phyloP scores from a whole-genome alignment of 73 alveolate species.

The Paramecium bursaria region DNA sequence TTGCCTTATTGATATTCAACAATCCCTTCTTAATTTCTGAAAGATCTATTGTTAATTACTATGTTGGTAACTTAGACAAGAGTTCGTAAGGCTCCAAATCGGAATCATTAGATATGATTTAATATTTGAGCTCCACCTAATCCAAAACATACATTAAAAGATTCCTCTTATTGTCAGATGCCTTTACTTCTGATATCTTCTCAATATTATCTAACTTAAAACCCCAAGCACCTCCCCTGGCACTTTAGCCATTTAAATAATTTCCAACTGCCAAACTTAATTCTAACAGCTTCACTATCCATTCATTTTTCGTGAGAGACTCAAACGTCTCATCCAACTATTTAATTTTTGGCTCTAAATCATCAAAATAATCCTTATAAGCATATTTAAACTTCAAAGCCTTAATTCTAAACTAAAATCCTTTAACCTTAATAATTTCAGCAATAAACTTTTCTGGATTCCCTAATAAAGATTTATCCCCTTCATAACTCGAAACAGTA shows the following conservation, averaged over 20 bases:
- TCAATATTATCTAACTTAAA: slow-evolving; percentile 76
- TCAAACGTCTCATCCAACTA: slow-evolving; percentile 70
- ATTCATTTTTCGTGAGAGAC: slow-evolving; percentile 58
- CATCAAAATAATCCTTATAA: slow-evolving; percentile 72
- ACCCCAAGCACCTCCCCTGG: slow-evolving; percentile 90
- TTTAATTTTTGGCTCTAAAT: slow-evolving; percentile 72
- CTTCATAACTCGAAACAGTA: slow-evolving; percentile 72
- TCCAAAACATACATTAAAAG: slow-evolving; percentile 74
- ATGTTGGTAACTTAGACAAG: slow-evolving; percentile 60
- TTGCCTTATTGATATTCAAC: slow-evolving; percentile 49
- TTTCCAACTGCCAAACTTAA: slow-evolving; percentile 82
- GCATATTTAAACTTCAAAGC: slow-evolving; percentile 74
- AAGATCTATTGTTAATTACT: slow-evolving; percentile 59
- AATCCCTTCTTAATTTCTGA: slow-evolving; percentile 65
- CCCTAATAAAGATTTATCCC: slow-evolving; percentile 76
- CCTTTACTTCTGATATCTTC: slow-evolving; percentile 79
- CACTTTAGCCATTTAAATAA: slow-evolving; percentile 85
- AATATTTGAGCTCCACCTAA: slow-evolving; percentile 61
- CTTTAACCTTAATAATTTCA: slow-evolving; percentile 73
- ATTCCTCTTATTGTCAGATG: slow-evolving; percentile 81
- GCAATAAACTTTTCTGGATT: slow-evolving; percentile 77
- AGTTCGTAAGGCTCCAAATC: slow-evolving; percentile 71
- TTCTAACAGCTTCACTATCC: slow-evolving; percentile 75
- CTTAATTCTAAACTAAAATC: slow-evolving; percentile 75
- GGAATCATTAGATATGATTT: slow-evolving; percentile 27